These are phyloP conservation scores for Boletus pseudo-olivaceus DNA, from an alignment of 768 basidiomycete genomes.

Conservation along the genomic window DNA sequence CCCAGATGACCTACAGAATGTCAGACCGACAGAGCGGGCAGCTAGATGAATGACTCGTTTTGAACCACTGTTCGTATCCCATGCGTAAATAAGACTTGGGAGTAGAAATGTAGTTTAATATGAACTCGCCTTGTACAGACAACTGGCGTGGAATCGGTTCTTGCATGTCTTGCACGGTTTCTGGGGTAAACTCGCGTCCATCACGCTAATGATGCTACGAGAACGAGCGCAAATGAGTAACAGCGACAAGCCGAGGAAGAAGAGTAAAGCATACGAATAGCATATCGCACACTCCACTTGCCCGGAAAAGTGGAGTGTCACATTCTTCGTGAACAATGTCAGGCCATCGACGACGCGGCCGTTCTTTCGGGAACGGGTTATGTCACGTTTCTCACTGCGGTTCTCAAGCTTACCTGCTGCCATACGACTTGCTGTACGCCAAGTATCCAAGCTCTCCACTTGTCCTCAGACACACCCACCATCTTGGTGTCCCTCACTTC, in stretches of 20 bases:
- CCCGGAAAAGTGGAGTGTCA: conserved; percentile 89
- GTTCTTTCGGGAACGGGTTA: conserved; percentile 48
- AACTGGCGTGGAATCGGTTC: conserved; percentile 89
- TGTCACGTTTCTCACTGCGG: not conserved
- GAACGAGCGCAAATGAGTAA: not conserved
- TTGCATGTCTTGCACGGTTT: conserved; percentile 94
- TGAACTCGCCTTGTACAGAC: conserved; percentile 75
- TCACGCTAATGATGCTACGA: conserved; percentile 81
- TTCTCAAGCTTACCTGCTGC: conserved; percentile 60
- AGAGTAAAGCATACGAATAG: conserved; percentile 62
- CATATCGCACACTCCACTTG: conserved; percentile 96
- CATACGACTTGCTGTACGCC: conserved; percentile 89
- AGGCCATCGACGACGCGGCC: conserved; percentile 88
- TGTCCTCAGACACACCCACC: conserved; percentile 84
- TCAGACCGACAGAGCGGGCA: conserved; percentile 91
- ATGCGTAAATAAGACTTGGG: not conserved
- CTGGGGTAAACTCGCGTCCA: conserved; percentile 82
- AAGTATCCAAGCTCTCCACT: conserved; percentile 92
- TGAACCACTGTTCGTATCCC: conserved; percentile 69
- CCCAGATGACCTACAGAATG: conserved; percentile 46
- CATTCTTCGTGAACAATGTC: conserved; percentile 90
- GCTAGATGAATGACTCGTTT: conserved; percentile 81
- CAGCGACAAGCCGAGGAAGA: not conserved
- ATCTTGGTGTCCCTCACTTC: conserved; percentile 83
- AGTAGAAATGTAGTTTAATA: not conserved